These are phyloP conservation scores for Ogataea degrootiae DNA, from an alignment of 805 yeast genomes.

Conservation along the genomic window DNA sequence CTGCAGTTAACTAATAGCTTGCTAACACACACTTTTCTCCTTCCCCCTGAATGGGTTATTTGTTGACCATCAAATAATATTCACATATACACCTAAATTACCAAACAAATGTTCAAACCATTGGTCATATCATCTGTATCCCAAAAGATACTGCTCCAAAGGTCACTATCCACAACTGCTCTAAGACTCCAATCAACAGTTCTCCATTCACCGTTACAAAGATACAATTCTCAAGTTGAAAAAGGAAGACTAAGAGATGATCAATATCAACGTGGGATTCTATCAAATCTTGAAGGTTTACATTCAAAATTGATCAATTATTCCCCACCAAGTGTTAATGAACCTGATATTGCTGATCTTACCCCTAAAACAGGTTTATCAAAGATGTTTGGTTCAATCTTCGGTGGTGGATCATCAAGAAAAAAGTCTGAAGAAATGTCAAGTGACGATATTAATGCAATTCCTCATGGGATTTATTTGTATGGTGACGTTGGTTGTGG, in stretches of 20 bases:
- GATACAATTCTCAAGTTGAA: constrained; percentile 26
- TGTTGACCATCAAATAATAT: too few species aligned
- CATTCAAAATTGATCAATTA: constrained; percentile 53
- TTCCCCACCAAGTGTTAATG: constrained; percentile 53
- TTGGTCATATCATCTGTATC: too few species aligned
- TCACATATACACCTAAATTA: too few species aligned
- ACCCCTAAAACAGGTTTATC: constrained; percentile 45
- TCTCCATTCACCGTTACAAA: constrained; percentile 23
- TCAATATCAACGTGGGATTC: constrained; percentile 71
- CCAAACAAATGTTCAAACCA: too few species aligned
- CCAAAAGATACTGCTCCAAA: too few species aligned
- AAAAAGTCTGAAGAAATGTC: constrained; percentile 4
- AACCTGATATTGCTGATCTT: constrained; percentile 48
- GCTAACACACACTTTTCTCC: too few species aligned
- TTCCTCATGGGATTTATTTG: constrained; percentile 82
- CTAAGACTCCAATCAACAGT: constrained; percentile 7
- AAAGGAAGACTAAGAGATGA: constrained; percentile 62
- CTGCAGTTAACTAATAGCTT: too few species aligned
- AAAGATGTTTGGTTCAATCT: constrained; percentile 29
- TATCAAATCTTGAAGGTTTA: constrained; percentile 54
- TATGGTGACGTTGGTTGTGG: constrained; percentile 99
- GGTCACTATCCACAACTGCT: too few species aligned
- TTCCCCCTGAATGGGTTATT: too few species aligned
- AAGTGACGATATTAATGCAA: constrained; percentile 21
- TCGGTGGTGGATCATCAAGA: constrained; percentile 13